These are phyloP conservation scores for Zalaria obscura DNA, from an alignment of 2,329 filamentous ascomycete species.

Conservation along the genomic window DNA sequence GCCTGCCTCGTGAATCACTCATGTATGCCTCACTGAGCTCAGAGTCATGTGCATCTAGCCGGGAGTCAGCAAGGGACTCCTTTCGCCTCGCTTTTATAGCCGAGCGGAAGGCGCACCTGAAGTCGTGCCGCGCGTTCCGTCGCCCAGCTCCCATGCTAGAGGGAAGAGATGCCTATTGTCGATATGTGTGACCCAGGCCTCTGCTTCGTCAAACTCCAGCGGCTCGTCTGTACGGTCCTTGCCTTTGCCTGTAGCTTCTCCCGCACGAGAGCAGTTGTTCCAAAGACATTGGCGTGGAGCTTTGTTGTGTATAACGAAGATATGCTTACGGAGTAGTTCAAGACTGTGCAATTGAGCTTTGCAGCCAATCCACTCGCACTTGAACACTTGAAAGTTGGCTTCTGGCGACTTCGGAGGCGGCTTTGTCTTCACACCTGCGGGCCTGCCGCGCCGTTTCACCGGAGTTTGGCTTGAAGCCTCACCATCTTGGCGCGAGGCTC, in stretches of 20 bases:
- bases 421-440: background rate
- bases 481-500: background rate
- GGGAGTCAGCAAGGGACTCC: slow-evolving; percentile 6
- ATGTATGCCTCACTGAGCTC: slow-evolving; percentile 31
- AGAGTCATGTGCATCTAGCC: slow-evolving; percentile 20
- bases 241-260: slow-evolving; percentile 9
- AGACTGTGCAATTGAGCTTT: slow-evolving; percentile 46
- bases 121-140: slow-evolving; percentile 40
- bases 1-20: slow-evolving; percentile 30
- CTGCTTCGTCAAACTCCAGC: slow-evolving; percentile 22
- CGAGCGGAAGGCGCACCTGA: slow-evolving; percentile 36
- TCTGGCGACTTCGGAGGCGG: slow-evolving; percentile 4
- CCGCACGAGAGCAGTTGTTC: slow-evolving; percentile 23
- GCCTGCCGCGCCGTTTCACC: slow-evolving; percentile 1
- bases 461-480: slow-evolving; percentile 1
- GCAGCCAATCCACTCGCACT: slow-evolving; percentile 45
- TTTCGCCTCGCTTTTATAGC: slow-evolving; percentile 6
- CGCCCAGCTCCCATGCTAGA: slow-evolving; percentile 43
- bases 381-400: slow-evolving; percentile 32
- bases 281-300: slow-evolving; percentile 28
- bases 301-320: slow-evolving; percentile 39
- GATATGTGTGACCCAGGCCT: slow-evolving; percentile 37
- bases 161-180: slow-evolving; percentile 36
- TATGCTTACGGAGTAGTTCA: slow-evolving; percentile 43
- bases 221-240: slow-evolving; percentile 7